Evolutionary conservation across 805 yeast species (phyloP).

Genomic region (Kluyveromyces nonfermentans): DNA sequence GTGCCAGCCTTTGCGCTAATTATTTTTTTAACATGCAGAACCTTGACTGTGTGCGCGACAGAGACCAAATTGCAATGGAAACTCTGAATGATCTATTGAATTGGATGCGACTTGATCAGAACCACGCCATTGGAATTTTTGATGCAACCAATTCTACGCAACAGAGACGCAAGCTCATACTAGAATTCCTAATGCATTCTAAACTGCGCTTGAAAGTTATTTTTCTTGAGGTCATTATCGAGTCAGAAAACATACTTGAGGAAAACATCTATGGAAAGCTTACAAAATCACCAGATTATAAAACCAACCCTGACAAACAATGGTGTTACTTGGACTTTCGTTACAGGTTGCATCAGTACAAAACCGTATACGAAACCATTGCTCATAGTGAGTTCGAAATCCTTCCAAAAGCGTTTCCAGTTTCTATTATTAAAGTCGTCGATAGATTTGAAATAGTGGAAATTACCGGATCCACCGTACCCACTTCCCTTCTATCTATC

Average conservation of each 20-base stretch:
- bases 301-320: slow-evolving; percentile 10
- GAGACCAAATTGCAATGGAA: slow-evolving; percentile 40
- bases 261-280: slow-evolving; percentile 27
- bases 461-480: neutral
- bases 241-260: slow-evolving; percentile 20
- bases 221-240: slow-evolving; percentile 33
- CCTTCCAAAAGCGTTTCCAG: neutral
- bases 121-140: slow-evolving; percentile 37
- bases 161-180: slow-evolving; percentile 33
- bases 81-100: slow-evolving; percentile 33
- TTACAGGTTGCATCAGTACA: slow-evolving; percentile 43
- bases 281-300: slow-evolving; percentile 26
- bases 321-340: slow-evolving; percentile 29
- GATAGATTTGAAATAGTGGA: neutral
- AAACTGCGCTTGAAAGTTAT: slow-evolving; percentile 28
- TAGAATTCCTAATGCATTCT: slow-evolving; percentile 28
- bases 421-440: neutral
- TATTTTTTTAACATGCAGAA: slow-evolving; percentile 31
- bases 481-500: neutral
- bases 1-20: slow-evolving; percentile 8
- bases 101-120: slow-evolving; percentile 28
- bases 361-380: slow-evolving; percentile 43
- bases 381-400: slow-evolving; percentile 20
- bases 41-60: slow-evolving; percentile 26
- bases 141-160: slow-evolving; percentile 46